Evolutionary conservation across 2,329 filamentous ascomycete genomes (phyloP).

Genomic region (Kalaharituber pfeilii): DNA sequence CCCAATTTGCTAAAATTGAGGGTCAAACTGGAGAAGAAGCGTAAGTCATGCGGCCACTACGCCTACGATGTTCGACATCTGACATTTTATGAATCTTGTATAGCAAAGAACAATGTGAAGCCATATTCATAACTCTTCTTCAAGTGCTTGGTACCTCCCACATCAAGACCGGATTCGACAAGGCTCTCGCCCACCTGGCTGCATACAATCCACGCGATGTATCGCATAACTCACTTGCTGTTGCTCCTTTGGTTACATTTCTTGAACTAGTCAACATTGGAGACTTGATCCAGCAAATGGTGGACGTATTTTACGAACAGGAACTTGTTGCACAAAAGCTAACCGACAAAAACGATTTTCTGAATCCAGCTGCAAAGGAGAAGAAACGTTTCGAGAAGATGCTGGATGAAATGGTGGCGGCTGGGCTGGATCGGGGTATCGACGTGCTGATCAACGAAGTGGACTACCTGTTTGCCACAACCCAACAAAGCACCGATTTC

Average conservation of each 20-base stretch:
- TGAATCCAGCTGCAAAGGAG: slow-evolving; percentile 76
- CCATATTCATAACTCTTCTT: slow-evolving; percentile 71
- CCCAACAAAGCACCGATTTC: slow-evolving; percentile 73
- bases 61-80: background rate
- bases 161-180: slow-evolving; percentile 83
- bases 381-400: slow-evolving; percentile 99
- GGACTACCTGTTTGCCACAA: slow-evolving; percentile 82
- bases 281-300: slow-evolving; percentile 95
- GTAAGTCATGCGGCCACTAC: slow-evolving; percentile 27
- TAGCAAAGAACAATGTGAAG: slow-evolving; percentile 56
- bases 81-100: background rate
- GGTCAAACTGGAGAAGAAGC: slow-evolving; percentile 68
- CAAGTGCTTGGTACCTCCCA: slow-evolving; percentile 72
- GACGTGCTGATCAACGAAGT: slow-evolving; percentile 98
- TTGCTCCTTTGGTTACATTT: slow-evolving; percentile 85
- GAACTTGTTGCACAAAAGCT: slow-evolving; percentile 70
- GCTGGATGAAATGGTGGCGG: slow-evolving; percentile 90
- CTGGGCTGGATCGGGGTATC: slow-evolving; percentile 91
- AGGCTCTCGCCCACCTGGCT: slow-evolving; percentile 76
- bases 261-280: slow-evolving; percentile 95
- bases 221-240: slow-evolving; percentile 36
- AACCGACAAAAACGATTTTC: slow-evolving; percentile 81
- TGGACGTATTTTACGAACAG: slow-evolving; percentile 96
- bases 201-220: slow-evolving; percentile 71
- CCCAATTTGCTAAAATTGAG: slow-evolving; percentile 63